A percentile compares a stretch with the other conserved stretches of the same genome.
Conservation (phyloP, 2,329 filamentous ascomycete species). For the Neocucurbitaria cava region DNA sequence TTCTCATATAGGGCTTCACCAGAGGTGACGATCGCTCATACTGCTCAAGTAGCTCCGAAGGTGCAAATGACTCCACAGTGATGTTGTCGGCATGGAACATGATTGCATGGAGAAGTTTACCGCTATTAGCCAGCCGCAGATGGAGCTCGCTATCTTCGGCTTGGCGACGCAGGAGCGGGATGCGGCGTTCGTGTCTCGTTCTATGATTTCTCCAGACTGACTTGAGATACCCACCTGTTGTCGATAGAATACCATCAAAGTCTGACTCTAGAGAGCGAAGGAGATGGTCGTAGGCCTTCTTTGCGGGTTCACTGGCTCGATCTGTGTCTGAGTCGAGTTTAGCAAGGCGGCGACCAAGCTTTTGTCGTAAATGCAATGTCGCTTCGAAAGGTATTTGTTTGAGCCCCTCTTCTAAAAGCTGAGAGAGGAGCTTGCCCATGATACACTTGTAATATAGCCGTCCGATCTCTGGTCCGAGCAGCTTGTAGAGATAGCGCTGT, state of each 20-base stretch:
- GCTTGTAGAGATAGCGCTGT: constrained; percentile 58
- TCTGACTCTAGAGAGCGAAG: constrained; percentile 2
- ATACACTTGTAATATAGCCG: constrained; percentile 64
- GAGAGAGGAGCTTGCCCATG: constrained; percentile 57
- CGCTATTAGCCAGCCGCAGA: constrained; percentile 31
- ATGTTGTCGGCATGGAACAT: background rate
- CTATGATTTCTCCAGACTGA: constrained; percentile 29
- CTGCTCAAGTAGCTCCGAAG: constrained; percentile 18
- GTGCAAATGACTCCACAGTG: background rate
- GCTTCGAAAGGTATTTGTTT: constrained; percentile 44
- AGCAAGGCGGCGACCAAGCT: constrained; percentile 63
- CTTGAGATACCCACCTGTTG: constrained; percentile 22
- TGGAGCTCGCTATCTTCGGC: constrained; percentile 34
- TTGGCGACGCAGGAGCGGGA: constrained; percentile 52
- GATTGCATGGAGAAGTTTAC: constrained; percentile 7
- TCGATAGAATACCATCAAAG: constrained; percentile 23
- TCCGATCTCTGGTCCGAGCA: constrained; percentile 52
- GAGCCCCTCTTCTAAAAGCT: constrained; percentile 54
- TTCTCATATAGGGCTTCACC: constrained; percentile 22
- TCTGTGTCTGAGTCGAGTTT: constrained; percentile 60
- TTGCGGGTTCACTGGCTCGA: background rate
- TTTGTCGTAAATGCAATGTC: constrained; percentile 55
- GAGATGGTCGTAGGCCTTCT: background rate
- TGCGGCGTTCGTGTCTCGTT: constrained; percentile 38
- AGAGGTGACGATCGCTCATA: constrained; percentile 19